phyloP scores from a whole-genome alignment of 805 yeast genomes.

The Teunomyces lycoperdinae region DNA sequence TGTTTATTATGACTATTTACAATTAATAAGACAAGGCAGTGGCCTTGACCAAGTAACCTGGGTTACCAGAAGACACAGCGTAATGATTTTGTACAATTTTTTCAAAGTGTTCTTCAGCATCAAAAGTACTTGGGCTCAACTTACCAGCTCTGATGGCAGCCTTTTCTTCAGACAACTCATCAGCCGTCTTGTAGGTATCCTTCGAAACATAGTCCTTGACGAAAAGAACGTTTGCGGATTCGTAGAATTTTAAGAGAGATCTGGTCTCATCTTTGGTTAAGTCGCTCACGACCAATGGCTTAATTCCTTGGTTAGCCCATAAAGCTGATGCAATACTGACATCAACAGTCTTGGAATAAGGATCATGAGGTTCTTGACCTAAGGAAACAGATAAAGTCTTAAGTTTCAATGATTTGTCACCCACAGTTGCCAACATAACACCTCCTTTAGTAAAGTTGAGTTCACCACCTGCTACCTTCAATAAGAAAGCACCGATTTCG shows the following conservation, averaged over 20 bases:
- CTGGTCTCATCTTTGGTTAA: constrained; percentile 31
- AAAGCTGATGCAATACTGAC: constrained; percentile 51
- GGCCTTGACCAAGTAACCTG: constrained; percentile 33
- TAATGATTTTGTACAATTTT: constrained; percentile 26
- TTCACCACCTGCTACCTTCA: constrained; percentile 54
- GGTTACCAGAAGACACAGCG: constrained; percentile 40
- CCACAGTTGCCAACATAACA: constrained; percentile 60
- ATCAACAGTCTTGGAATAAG: constrained; percentile 59
- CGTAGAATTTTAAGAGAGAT: constrained; percentile 31
- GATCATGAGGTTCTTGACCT: constrained; percentile 49
- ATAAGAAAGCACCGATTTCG: constrained; percentile 58
- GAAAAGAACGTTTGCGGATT: constrained; percentile 29
- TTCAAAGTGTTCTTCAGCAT: constrained; percentile 27
- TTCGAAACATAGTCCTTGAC: constrained; percentile 33
- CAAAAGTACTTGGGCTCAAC: constrained; percentile 10
- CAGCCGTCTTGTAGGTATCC: constrained; percentile 13
- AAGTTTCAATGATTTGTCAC: constrained; percentile 44
- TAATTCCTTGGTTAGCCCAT: constrained; percentile 31
- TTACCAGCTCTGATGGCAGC: constrained; percentile 12
- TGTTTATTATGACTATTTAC: constrained; percentile 4
- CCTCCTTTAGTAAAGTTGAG: constrained; percentile 57
- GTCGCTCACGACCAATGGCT: constrained; percentile 22
- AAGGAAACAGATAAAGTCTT: constrained; percentile 60
- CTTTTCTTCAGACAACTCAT: constrained; percentile 12
- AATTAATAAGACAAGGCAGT: constrained; percentile 17